Evolutionary conservation across 176 grass and related monocot species (phyloP), one percentile per base, ranked within the genome.

Genomic region (Musa itinerans): DNA sequence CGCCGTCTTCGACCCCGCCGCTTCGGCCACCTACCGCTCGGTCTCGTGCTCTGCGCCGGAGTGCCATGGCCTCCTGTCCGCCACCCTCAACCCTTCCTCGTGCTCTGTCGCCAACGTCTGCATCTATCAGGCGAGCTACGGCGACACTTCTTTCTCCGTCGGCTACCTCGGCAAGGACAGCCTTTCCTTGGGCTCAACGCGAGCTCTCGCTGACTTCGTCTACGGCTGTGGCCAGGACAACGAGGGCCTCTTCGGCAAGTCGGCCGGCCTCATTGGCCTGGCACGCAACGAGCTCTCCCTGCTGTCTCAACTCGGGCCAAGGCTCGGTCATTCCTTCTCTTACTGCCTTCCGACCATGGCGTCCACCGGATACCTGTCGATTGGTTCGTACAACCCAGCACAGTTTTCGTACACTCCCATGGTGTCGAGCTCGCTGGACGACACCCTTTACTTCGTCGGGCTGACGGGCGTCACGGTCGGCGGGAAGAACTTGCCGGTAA

Each of bases 221-320:
- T 92, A 83, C 79, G 90, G 90, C 34, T 92, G 87, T 72, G 90
- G 90, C 62, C 90, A 92, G 52, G 84, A 89, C 78, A 92, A 92
- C 67, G 81, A 92, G 81, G 90, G 84, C 0, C 82, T 92, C 61
- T 92, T 87, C 69, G 90, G 81, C 51, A 65, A 49, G n/a, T 78
- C 90, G 0, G 89, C 89, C 2, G 89, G 89, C 0, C 61, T 92
- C 81, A 83, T 92, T 67, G 90, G 90, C 24, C 81, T 92, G 50
- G 83, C 90, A 1, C 61, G 76, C 4, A 92, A 86, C 78, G 83
- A 83, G 71, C 81, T 92, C 1, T 92, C 90, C 11, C 79, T 92
- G 9, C n/a, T 92, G 9, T 89, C 57, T 66, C 90, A 92, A 75
- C 83, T 89, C 52, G 79, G 84, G 3, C 84, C 90, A 2, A 74